phyloP scores from a whole-genome alignment of 2,329 filamentous ascomycete species.

The Hymenoscyphus fraxineus region DNA sequence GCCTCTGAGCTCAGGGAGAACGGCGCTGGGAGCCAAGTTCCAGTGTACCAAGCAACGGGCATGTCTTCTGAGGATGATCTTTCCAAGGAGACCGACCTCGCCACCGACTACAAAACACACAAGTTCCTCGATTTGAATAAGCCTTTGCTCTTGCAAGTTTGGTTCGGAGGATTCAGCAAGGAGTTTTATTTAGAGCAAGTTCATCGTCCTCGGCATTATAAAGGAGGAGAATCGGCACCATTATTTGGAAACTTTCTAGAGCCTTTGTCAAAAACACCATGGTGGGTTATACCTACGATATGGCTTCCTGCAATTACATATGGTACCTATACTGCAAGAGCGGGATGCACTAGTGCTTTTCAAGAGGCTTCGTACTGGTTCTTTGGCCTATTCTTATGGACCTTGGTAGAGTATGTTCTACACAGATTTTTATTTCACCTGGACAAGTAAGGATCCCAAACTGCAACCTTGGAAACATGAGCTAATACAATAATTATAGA shows the following conservation, averaged over 20 bases:
- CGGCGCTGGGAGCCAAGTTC: constrained; percentile 31
- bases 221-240: constrained; percentile 84
- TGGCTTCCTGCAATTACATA: constrained; percentile 83
- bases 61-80: constrained; percentile 88
- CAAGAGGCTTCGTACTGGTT: constrained; percentile 59
- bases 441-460: constrained; percentile 64
- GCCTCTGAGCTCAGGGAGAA: constrained; percentile 43
- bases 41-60: constrained; percentile 64
- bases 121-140: constrained; percentile 89
- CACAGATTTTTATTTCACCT: constrained; percentile 93
- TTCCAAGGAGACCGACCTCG: constrained; percentile 75
- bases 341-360: constrained; percentile 52
- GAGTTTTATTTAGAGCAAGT: constrained; percentile 97
- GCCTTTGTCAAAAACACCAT: constrained; percentile 89
- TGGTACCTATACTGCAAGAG: constrained; percentile 61
- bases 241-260: constrained; percentile 98
- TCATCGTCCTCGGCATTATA: constrained; percentile 93
- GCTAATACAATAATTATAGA: constrained; percentile 44
- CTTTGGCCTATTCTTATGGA: constrained; percentile 77
- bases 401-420: constrained; percentile 80
- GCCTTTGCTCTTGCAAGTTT: constrained; percentile 84
- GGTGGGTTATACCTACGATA: constrained; percentile 80
- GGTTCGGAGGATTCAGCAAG: constrained; percentile 82
- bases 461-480: neutral
- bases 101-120: constrained; percentile 77